These are phyloP conservation scores for Chlorella sp. DNA, from an alignment of 139 green algal species.

Conservation along the genomic window DNA sequence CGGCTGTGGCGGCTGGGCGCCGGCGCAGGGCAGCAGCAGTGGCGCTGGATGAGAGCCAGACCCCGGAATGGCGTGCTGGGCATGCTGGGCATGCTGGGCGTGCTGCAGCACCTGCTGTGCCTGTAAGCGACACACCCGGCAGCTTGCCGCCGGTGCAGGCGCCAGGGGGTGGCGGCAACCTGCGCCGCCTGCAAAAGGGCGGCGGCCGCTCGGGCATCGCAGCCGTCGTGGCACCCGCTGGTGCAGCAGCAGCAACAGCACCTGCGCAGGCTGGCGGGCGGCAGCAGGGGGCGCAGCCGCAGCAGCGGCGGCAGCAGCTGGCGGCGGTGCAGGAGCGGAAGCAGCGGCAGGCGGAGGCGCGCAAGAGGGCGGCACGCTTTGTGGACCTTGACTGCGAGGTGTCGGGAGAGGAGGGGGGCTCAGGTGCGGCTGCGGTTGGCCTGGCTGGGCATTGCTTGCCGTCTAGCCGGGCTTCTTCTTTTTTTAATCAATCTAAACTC, in stretches of 20 bases:
- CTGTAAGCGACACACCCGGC: conserved; percentile 2
- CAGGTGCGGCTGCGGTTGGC: neutral
- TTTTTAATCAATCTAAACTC: too few relatives aligned
- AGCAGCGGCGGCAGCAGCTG: neutral
- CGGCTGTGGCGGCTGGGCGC: neutral
- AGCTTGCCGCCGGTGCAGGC: neutral
- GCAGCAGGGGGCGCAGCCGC: neutral
- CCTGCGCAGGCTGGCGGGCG: neutral
- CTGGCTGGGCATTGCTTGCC: neutral
- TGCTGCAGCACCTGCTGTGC: neutral
- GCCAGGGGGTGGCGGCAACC: neutral
- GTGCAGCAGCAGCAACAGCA: neutral
- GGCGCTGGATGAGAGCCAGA: neutral
- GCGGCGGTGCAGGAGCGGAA: neutral
- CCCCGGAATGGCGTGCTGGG: neutral
- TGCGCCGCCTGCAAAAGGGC: conserved; percentile 2
- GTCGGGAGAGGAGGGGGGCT: conserved; percentile 14
- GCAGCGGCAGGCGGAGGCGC: neutral
- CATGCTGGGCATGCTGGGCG: neutral
- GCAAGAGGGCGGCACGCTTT: conserved; percentile 1
- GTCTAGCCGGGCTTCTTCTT: too few relatives aligned
- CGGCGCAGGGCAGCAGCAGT: neutral
- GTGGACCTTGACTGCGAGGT: conserved; percentile 19
- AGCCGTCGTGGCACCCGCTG: neutral
- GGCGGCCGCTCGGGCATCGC: neutral